Evolutionary conservation across 192 early-diverging fungal species (phyloP), one percentile per base, ranked within the genome.

Genomic region (Coemansia aciculifera): DNA sequence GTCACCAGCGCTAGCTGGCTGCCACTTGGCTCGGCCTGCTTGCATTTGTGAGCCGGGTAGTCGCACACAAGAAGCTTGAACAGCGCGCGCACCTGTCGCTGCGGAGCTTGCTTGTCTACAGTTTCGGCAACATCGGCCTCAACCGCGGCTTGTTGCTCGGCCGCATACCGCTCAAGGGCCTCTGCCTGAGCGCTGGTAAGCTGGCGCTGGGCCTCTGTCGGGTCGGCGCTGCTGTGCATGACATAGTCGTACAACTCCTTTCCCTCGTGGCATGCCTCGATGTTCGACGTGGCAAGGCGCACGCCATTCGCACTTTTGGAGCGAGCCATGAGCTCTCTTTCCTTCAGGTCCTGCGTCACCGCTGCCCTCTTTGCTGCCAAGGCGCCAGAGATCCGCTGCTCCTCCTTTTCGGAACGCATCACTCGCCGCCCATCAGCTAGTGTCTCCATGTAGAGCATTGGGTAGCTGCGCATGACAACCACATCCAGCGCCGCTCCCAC

Each of bases 51-150:
- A 31, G 59, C 68, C 8, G 79, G 79, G 57, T 82, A 82, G 67
- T 82, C 79, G 59, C 75, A 82, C 5, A 82, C 75, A 52, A 66
- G 71, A 60, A 82, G 54, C 13, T 59, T 64, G 59, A 77, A 73
- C 36, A 77, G 21, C 0, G 71, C 49, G 32, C 63, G 56, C 9
- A 82, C 79, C 62, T 77, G 60, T 0, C 79, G 61, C 29, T 61
- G 59, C 3, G 75, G 75, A 49, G 63, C 34, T 39, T 36, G 64
- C 8, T 34, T 46, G 17, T 74, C 70, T 7, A 75, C 61, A 1
- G 31, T 34, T 15, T 64, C 63, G 1, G 38, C 19, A 49, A 67
- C 15, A 17, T 65, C 31, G 24, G 21, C 37, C 38, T 67, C 54
- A 4, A 56, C 37, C 34, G 62, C 74, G 1, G 32, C 59, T 4